These are phyloP conservation scores for Wickerhamiella kurtzmanii DNA, from an alignment of 805 yeast species.

Conservation along the genomic window DNA sequence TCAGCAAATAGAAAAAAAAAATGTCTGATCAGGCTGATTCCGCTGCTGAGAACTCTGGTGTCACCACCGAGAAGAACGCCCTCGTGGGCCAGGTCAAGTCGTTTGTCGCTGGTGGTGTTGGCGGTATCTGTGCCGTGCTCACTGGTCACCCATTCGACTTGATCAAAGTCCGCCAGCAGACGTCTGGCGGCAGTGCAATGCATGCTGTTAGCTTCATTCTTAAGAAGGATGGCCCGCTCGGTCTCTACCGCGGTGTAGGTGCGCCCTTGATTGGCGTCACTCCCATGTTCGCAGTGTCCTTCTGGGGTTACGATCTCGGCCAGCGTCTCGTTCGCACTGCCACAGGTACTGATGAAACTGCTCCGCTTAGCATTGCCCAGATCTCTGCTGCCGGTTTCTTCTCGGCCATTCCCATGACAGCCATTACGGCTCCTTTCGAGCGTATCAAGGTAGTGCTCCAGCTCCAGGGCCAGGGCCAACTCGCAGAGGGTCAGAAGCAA, in stretches of 20 bases:
- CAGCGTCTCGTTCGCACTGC: conserved; percentile 50
- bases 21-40: conserved; percentile 18
- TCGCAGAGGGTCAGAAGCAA: conserved; percentile 25
- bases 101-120: conserved; percentile 86
- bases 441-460: conserved; percentile 90
- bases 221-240: conserved; percentile 58
- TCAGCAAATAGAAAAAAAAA: not conserved
- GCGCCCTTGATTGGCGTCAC: conserved; percentile 96
- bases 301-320: conserved; percentile 97
- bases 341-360: conserved; percentile 27
- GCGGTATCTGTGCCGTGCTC: conserved; percentile 89
- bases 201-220: conserved; percentile 61
- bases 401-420: conserved; percentile 88
- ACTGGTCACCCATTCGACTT: conserved; percentile 96
- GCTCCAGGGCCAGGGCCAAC: conserved; percentile 41
- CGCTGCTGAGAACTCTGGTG: conserved; percentile 10
- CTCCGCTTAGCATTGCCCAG: conserved; percentile 47
- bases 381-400: conserved; percentile 87
- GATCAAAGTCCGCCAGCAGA: conserved; percentile 82
- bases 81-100: conserved; percentile 70
- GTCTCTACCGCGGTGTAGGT: conserved; percentile 84
- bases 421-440: conserved; percentile 96
- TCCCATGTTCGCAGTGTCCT: conserved; percentile 95
- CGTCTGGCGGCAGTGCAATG: conserved; percentile 30
- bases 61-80: conserved; percentile 14